phyloP scores from a whole-genome alignment of 768 basidiomycete genomes.

The Xanthoconium stramineum region DNA sequence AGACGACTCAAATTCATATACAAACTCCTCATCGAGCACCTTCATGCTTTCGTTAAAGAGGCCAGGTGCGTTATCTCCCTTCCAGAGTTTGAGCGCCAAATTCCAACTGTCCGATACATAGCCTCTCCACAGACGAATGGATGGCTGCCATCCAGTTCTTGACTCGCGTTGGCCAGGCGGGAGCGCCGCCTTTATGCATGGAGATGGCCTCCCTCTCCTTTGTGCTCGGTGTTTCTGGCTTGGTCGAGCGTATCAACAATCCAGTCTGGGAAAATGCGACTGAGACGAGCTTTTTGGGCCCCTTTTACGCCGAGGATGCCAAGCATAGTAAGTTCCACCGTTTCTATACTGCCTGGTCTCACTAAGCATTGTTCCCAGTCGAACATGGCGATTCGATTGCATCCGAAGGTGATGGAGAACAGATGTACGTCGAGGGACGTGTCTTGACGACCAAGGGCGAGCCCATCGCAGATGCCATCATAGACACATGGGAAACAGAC shows the following conservation, averaged over 20 bases:
- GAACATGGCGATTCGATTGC: constrained; percentile 72
- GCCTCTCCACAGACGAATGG: no score
- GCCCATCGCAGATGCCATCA: constrained; percentile 61
- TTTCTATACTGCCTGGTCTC: not conserved
- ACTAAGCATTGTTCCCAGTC: constrained; percentile 44
- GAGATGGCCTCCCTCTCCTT: constrained; percentile 89
- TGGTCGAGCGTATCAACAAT: constrained; percentile 75
- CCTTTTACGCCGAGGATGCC: constrained; percentile 79
- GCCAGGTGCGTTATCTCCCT: constrained; percentile 42
- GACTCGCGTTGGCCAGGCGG: constrained; percentile 70
- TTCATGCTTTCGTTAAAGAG: constrained; percentile 74
- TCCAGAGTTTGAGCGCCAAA: not conserved
- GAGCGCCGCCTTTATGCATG: constrained; percentile 62
- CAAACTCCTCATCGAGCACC: no score
- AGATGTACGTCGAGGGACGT: constrained; percentile 76
- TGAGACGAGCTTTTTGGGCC: constrained; percentile 75
- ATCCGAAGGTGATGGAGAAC: constrained; percentile 82
- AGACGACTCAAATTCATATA: no score
- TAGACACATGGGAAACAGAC: constrained; percentile 88
- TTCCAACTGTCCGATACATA: not conserved
- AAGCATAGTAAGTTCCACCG: constrained; percentile 50
- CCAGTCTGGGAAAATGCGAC: constrained; percentile 60
- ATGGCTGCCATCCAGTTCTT: constrained; percentile 69
- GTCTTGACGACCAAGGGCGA: constrained; percentile 56
- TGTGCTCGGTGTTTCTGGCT: constrained; percentile 69